Percentiles rank a stretch among this genome's conserved stretches.
These are phyloP conservation scores for Massospora cicadina DNA, from an alignment of 371 early-diverging fungal species.

Conservation along the genomic window DNA sequence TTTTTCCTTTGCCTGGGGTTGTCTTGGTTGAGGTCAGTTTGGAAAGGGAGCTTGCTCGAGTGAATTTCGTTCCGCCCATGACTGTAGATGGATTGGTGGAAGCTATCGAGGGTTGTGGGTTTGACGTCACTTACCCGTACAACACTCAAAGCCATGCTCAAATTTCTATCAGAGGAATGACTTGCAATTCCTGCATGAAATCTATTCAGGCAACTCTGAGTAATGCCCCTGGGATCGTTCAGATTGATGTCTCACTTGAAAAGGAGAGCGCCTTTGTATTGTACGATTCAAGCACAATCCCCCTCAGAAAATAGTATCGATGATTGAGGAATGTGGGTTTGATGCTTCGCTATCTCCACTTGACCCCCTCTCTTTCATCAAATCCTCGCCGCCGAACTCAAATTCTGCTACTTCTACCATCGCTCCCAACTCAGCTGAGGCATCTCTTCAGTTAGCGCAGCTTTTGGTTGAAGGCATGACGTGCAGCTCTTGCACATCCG, in stretches of 20 bases:
- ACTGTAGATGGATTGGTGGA: not conserved
- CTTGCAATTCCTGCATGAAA: slow-evolving; percentile 65
- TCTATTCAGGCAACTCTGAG: slow-evolving; percentile 35
- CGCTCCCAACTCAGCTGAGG: slow-evolving; percentile 31
- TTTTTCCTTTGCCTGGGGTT: slow-evolving; percentile 27
- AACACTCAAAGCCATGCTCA: not conserved
- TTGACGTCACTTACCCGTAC: not conserved
- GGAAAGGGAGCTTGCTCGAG: slow-evolving; percentile 24
- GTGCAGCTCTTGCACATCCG: slow-evolving; percentile 65
- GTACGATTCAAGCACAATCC: slow-evolving; percentile 17
- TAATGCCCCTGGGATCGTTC: slow-evolving; percentile 22
- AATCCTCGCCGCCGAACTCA: not conserved
- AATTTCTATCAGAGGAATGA: slow-evolving; percentile 39
- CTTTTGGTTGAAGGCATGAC: slow-evolving; percentile 63
- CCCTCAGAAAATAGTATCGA: slow-evolving; percentile 15
- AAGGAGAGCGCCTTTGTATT: slow-evolving; percentile 13
- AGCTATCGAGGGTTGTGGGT: slow-evolving; percentile 7
- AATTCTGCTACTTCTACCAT: slow-evolving; percentile 12
- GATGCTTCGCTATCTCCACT: slow-evolving; percentile 13
- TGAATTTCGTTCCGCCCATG: slow-evolving; percentile 12
- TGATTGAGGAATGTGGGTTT: slow-evolving; percentile 42
- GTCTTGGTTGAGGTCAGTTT: slow-evolving; percentile 25
- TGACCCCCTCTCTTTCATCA: not conserved
- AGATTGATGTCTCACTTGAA: slow-evolving; percentile 28
- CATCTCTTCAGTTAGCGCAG: slow-evolving; percentile 14